Percentiles rank a stretch among this genome's conserved stretches.
phyloP scores from a whole-genome alignment of 2,329 filamentous ascomycete species.

The Emericellopsis atlantica region DNA sequence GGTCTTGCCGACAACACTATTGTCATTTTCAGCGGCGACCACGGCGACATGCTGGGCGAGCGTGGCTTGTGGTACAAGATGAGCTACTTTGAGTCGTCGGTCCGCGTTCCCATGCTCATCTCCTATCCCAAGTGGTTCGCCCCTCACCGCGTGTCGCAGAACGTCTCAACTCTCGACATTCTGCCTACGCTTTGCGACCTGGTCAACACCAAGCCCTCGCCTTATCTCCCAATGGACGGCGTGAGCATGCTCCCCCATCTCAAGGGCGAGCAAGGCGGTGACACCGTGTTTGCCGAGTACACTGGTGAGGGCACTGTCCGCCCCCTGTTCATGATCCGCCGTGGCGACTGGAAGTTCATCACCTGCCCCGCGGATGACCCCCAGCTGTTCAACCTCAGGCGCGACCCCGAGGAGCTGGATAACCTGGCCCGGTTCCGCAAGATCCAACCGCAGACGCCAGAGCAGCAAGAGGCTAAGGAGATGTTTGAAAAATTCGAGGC shows the following conservation, averaged over 20 bases:
- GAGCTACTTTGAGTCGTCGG: constrained; percentile 88
- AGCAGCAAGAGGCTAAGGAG: constrained; percentile 31
- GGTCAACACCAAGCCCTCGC: constrained; percentile 56
- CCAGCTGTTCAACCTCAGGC: constrained; percentile 68
- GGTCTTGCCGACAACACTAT: constrained; percentile 76
- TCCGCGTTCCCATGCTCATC: constrained; percentile 77
- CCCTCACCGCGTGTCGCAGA: constrained; percentile 65
- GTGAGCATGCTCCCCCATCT: constrained; percentile 71
- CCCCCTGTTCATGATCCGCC: constrained; percentile 87
- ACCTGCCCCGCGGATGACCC: constrained; percentile 74
- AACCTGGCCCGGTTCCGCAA: constrained; percentile 50
- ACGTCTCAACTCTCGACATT: constrained; percentile 84
- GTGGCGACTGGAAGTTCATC: constrained; percentile 83
- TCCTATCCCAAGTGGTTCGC: constrained; percentile 65
- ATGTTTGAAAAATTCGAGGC: constrained; percentile 55
- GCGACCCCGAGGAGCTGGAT: constrained; percentile 64
- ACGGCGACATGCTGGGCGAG: constrained; percentile 93
- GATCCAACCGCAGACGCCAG: constrained; percentile 21
- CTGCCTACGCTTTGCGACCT: constrained; percentile 81
- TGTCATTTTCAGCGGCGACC: constrained; percentile 84
- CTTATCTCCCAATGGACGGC: constrained; percentile 74
- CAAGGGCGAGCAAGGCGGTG: constrained; percentile 52
- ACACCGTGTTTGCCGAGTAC: constrained; percentile 91
- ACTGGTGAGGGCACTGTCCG: constrained; percentile 85
- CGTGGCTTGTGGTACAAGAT: constrained; percentile 95